Evolutionary conservation across 805 yeast species (phyloP).

Genomic region (Saturnispora dispora): DNA sequence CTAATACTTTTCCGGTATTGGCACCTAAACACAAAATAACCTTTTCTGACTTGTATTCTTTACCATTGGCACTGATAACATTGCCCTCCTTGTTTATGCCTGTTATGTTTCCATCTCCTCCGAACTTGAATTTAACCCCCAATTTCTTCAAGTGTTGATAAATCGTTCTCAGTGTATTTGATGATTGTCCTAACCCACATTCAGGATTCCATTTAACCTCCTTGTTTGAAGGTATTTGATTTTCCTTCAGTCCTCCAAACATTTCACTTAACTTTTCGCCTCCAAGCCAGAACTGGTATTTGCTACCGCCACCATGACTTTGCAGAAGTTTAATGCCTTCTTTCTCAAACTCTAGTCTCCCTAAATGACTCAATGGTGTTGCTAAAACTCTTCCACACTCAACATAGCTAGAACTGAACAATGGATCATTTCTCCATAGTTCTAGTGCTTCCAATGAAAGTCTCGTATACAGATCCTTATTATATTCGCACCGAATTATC

Average conservation of each 20-base stretch:
- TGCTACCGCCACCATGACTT: constrained; percentile 18
- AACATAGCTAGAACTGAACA: constrained; percentile 25
- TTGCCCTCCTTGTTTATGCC: constrained; percentile 8
- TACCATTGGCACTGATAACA: constrained; percentile 5
- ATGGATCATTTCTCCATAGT: constrained; percentile 29
- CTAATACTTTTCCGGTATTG: constrained; percentile 29
- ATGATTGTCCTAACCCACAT: constrained; percentile 34
- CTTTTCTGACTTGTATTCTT: constrained; percentile 23
- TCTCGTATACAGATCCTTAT: constrained; percentile 31
- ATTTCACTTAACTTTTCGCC: constrained; percentile 22
- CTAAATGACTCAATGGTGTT: constrained; percentile 25
- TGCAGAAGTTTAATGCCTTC: constrained; percentile 27
- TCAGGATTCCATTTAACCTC: constrained; percentile 29
- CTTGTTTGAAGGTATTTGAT: constrained; percentile 11
- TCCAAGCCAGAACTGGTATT: constrained; percentile 21
- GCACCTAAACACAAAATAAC: constrained; percentile 33
- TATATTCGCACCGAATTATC: constrained; percentile 39
- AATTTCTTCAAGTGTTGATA: constrained; percentile 18
- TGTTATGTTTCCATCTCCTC: constrained; percentile 16
- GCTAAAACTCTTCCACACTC: constrained; percentile 35
- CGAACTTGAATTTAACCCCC: constrained; percentile 30
- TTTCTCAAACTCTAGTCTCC: constrained; percentile 31
- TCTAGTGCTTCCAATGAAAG: constrained; percentile 36
- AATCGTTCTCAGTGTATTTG: constrained; percentile 28
- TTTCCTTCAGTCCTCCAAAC: constrained; percentile 13